Evolutionary conservation across 352 stramenopile species (phyloP), one percentile per base, ranked within the genome.

Genomic region (Phytophthora hibernalis): DNA sequence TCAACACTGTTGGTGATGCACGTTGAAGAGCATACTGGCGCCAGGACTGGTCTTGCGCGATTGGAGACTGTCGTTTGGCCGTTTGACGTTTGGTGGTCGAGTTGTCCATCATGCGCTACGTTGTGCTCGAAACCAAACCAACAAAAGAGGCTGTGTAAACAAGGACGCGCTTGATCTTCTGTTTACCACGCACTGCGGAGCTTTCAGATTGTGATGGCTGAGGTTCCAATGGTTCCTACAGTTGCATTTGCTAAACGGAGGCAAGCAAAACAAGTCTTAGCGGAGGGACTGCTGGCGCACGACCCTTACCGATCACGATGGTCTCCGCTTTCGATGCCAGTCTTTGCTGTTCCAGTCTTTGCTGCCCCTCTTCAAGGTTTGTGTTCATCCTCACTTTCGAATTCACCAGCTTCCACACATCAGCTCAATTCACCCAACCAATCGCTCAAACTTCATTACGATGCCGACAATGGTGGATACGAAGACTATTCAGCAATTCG

Each of bases 241-340:
- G 52, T 68, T 68, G 52, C 33, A 67, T 61, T 26, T 11, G 26
- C 2, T 1, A 18, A 55, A n/a, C 22, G 15, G 47, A 65, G 33
- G 42, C 42, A 71, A 71, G 43, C 56, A 71, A 58, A 48, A 3
- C 42, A 42, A 49, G 49, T 58, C 63, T 67, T 53, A 71, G 63
- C 49, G n/a, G 56, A 65, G 54, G 55, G 62, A 60, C 50, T 45
- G 28, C 61, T 61, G 38, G 16, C 24, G 56, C 56, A 71, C 45
- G 61, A 54, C 31, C 24, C 24, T 28, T 28, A 28, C 24, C 24
- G 24, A 31, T 31, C 56, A 18, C 35, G 49, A 53, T 38, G 50
- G 60, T 55, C 31, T 68, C 50, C 30, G 40, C 52, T 61, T 33
- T 37, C 22, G 33, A 31, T 56, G 21, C n/a, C 49, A 37, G n/a